phyloP scores from a whole-genome alignment of 345 rosid genomes.

The Hibiscus mutabilis region DNA sequence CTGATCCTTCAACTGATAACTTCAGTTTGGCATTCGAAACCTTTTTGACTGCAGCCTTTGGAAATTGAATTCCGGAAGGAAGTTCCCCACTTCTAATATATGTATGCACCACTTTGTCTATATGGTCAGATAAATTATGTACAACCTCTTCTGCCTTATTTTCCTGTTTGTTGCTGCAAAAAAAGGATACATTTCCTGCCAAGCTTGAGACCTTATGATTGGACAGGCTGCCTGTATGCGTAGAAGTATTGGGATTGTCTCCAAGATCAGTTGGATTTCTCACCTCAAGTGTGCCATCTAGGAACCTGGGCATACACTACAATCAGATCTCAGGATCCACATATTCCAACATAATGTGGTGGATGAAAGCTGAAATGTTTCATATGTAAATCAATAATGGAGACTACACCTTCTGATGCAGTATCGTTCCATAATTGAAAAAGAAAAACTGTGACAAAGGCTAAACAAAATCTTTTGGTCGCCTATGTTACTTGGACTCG shows the following conservation, averaged over 20 bases:
- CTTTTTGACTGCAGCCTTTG: slow-evolving; percentile 61
- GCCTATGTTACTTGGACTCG: not conserved
- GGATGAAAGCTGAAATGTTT: not conserved
- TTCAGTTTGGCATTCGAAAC: slow-evolving; percentile 53
- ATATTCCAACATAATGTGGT: not conserved
- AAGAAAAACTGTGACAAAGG: slow-evolving; percentile 4
- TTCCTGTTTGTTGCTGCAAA: slow-evolving; percentile 22
- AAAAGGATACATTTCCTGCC: slow-evolving; percentile 15
- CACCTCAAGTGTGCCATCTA: slow-evolving; percentile 60
- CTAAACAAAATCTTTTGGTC: not conserved
- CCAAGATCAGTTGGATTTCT: slow-evolving; percentile 28
- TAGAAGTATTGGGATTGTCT: slow-evolving; percentile 29
- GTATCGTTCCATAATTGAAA: not conserved
- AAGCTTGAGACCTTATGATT: slow-evolving; percentile 29
- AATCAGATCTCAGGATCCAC: not conserved
- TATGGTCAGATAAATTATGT: slow-evolving; percentile 38
- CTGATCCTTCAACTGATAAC: slow-evolving; percentile 53
- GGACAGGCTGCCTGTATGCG: slow-evolving; percentile 18
- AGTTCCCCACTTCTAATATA: slow-evolving; percentile 40
- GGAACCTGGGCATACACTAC: slow-evolving; percentile 42
- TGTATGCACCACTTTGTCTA: slow-evolving; percentile 42
- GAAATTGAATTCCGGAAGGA: slow-evolving; percentile 44
- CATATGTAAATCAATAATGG: not conserved
- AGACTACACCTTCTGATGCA: not conserved
- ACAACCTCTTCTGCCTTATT: slow-evolving; percentile 31